Evolutionary conservation across 208 protist genomes (phyloP).

Genomic region (Leishmania guyanensis): DNA sequence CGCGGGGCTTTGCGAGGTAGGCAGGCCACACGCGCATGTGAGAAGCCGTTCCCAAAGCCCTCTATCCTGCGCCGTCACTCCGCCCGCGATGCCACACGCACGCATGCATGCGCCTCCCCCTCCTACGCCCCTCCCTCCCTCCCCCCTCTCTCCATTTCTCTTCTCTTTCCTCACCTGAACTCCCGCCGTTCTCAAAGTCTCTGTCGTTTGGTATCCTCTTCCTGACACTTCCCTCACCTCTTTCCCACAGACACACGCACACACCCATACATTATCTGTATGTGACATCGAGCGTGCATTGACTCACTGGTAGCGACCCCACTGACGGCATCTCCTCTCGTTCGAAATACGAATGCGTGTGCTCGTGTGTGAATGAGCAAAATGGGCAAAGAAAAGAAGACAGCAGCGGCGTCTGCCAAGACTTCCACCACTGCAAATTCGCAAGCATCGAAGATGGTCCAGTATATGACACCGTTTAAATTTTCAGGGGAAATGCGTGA

Average conservation of each 20-base stretch:
- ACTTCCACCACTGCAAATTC: background rate
- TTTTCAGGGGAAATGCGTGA: conserved; percentile 47
- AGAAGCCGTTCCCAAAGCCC: background rate
- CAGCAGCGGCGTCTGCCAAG: background rate
- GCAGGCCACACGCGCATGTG: background rate
- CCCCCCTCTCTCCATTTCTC: background rate
- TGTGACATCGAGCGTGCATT: background rate
- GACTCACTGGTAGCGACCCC: background rate
- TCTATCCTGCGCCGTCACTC: no score
- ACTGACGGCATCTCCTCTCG: background rate
- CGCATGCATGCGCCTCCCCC: no score
- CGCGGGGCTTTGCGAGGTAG: background rate
- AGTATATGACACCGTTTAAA: conserved; percentile 67
- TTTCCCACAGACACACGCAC: no score
- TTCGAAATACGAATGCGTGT: background rate
- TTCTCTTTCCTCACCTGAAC: no score
- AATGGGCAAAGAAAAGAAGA: conserved; percentile 31
- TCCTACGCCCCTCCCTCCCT: background rate
- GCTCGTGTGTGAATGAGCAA: background rate
- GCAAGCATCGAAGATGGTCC: conserved; percentile 26
- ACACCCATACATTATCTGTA: no score
- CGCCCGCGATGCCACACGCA: background rate
- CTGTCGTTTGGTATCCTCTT: no score
- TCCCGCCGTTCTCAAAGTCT: no score
- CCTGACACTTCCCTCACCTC: no score